Percentiles rank a stretch among this genome's conserved stretches.
phyloP scores from a whole-genome alignment of 179 eudicot genomes.

The Actinidia arguta region DNA sequence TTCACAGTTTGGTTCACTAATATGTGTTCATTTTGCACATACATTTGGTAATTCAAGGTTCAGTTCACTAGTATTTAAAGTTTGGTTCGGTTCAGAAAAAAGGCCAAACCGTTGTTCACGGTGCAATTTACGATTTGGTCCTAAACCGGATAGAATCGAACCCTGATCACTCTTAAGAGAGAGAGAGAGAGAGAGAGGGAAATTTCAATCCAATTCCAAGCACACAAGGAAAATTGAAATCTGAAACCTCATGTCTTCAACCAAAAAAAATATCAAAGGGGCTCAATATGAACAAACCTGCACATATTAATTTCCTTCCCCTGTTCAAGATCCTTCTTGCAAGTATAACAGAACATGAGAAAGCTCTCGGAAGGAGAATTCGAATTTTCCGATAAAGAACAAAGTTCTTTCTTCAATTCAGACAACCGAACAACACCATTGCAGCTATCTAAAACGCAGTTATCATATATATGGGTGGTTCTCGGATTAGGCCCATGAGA shows the following conservation, averaged over 20 bases:
- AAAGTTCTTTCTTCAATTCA: conserved; percentile 33
- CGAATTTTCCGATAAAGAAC: conserved; percentile 23
- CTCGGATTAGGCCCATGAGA: conserved; percentile 87
- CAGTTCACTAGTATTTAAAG: too few relatives aligned
- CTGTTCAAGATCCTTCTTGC: conserved; percentile 46
- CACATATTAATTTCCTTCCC: conserved; percentile 21
- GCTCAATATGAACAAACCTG: neutral
- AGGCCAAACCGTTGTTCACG: neutral
- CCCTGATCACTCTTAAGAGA: neutral
- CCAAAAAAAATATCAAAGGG: too few relatives aligned
- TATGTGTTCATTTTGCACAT: too few relatives aligned
- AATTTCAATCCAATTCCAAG: neutral
- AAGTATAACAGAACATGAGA: conserved; percentile 67
- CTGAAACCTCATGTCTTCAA: too few relatives aligned
- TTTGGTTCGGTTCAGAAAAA: too few relatives aligned
- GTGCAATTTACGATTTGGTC: neutral
- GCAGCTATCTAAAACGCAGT: conserved; percentile 67
- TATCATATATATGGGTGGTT: conserved; percentile 75
- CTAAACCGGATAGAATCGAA: neutral
- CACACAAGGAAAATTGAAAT: too few relatives aligned
- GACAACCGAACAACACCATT: conserved; percentile 44
- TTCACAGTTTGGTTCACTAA: too few relatives aligned
- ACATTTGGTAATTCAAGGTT: too few relatives aligned
- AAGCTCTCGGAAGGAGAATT: conserved; percentile 37
- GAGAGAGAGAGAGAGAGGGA: neutral